phyloP scores from a whole-genome alignment of 1,139 yeast genomes.

The Nematodospora anomalae region DNA sequence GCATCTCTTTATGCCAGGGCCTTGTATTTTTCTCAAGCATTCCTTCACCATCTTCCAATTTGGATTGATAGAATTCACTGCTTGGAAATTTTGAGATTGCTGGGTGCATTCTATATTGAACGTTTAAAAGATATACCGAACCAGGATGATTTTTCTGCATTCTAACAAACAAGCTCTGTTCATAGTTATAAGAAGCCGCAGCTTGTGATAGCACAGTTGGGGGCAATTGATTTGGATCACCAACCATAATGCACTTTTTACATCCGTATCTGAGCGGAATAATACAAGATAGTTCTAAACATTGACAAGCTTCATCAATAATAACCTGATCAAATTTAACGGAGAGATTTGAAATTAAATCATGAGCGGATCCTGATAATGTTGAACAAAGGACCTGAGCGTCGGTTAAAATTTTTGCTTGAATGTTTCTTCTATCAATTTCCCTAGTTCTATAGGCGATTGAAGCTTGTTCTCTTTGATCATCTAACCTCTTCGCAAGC shows the following conservation, averaged over 20 bases:
- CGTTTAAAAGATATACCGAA: slow-evolving; percentile 74
- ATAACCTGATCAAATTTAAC: slow-evolving; percentile 89
- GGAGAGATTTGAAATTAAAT: slow-evolving; percentile 70
- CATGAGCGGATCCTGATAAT: slow-evolving; percentile 93
- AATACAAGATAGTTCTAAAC: slow-evolving; percentile 89
- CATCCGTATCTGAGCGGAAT: slow-evolving; percentile 95
- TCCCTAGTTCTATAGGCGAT: slow-evolving; percentile 75
- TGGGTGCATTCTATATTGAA: slow-evolving; percentile 99
- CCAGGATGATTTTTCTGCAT: slow-evolving; percentile 71
- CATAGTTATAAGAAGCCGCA: slow-evolving; percentile 78
- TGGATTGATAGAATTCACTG: slow-evolving; percentile 71
- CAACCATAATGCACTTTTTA: slow-evolving; percentile 91
- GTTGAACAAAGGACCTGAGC: slow-evolving; percentile 93
- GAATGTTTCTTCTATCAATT: slow-evolving; percentile 71
- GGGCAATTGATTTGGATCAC: slow-evolving; percentile 98
- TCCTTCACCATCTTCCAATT: slow-evolving; percentile 70
- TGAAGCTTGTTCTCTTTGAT: slow-evolving; percentile 70
- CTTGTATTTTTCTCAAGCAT: slow-evolving; percentile 61
- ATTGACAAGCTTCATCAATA: slow-evolving; percentile 97
- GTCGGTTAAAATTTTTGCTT: slow-evolving; percentile 66
- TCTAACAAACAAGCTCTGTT: slow-evolving; percentile 90
- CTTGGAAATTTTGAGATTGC: slow-evolving; percentile 87
- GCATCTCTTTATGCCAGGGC: slow-evolving; percentile 66
- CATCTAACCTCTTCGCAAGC: slow-evolving; percentile 73
- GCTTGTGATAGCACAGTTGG: slow-evolving; percentile 96